A percentile compares a stretch with the other conserved stretches of the same genome.
These are phyloP conservation scores for Balamuthia mandrillaris DNA, from an alignment of 208 protist species.

Conservation along the genomic window DNA sequence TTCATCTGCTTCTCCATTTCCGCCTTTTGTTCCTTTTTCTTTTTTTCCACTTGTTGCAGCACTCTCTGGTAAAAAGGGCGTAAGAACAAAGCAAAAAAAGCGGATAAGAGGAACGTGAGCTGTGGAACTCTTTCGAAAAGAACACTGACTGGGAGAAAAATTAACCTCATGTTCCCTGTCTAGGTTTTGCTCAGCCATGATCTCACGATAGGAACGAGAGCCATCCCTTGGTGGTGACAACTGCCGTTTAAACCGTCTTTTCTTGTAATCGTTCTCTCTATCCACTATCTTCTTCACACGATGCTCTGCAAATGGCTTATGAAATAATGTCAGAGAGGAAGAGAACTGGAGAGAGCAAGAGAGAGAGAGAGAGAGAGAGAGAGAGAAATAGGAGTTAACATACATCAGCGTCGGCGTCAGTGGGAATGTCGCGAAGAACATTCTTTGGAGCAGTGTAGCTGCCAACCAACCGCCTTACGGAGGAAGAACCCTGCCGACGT, in stretches of 20 bases:
- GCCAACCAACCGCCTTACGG: not conserved
- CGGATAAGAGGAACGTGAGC: not conserved
- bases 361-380: not conserved
- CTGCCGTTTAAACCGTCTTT: not conserved
- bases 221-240: not conserved
- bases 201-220: not conserved
- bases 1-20: not conserved
- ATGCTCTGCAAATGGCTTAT: slow-evolving; percentile 26
- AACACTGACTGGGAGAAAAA: too few relatives aligned
- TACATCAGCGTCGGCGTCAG: not conserved
- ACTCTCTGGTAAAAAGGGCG: not conserved
- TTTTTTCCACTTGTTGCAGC: slow-evolving; percentile 33
- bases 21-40: slow-evolving; percentile 39
- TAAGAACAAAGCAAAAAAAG: not conserved
- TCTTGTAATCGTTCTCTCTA: slow-evolving; percentile 34
- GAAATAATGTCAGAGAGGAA: not conserved
- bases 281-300: not conserved
- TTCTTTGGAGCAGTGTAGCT: slow-evolving; percentile 32
- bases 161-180: slow-evolving; percentile 31
- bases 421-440: slow-evolving; percentile 23
- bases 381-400: not conserved
- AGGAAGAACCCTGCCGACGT: not conserved
- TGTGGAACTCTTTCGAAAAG: too few relatives aligned
- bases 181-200: slow-evolving; percentile 19
- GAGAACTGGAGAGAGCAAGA: not conserved